Evolutionary conservation across 805 yeast species (phyloP).

Genomic region (Clavispora vitiphila): DNA sequence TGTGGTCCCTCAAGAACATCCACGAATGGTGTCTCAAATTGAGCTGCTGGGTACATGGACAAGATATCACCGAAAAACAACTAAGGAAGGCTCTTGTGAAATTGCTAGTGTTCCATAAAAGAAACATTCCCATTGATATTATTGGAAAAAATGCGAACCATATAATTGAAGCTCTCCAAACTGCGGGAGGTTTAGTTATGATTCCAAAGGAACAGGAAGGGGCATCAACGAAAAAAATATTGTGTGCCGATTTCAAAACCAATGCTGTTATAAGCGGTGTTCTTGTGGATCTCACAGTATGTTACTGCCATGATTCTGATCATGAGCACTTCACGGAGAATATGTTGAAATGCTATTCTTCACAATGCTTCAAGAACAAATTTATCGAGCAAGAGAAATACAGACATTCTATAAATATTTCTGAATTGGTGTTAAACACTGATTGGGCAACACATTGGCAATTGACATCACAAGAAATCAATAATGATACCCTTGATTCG

Average conservation of each 20-base stretch:
- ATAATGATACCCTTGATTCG: conserved; percentile 47
- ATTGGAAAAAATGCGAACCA: conserved; percentile 48
- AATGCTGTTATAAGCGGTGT: conserved; percentile 32
- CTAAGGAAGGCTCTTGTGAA: conserved; percentile 49
- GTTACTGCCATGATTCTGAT: conserved; percentile 35
- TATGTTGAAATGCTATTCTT: conserved; percentile 23
- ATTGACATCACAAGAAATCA: conserved; percentile 48
- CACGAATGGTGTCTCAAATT: conserved; percentile 53
- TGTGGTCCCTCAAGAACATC: conserved; percentile 44
- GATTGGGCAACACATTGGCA: conserved; percentile 71
- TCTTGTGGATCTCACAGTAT: conserved; percentile 39
- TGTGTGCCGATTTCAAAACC: not conserved
- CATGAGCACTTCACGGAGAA: conserved; percentile 1
- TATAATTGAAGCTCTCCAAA: conserved; percentile 39
- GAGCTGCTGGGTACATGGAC: conserved; percentile 50
- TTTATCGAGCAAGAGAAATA: conserved; percentile 13
- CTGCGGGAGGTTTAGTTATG: conserved; percentile 29
- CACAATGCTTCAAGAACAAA: conserved; percentile 28
- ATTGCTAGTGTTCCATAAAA: conserved; percentile 46
- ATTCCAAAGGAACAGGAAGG: not conserved
- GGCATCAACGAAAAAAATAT: not conserved
- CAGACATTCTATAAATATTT: conserved; percentile 16
- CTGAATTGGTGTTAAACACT: conserved; percentile 28
- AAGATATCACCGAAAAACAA: conserved; percentile 44
- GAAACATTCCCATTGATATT: conserved; percentile 46